Evolutionary conservation across 306 rosid species (phyloP).

Genomic region (Prunus dulcis): DNA sequence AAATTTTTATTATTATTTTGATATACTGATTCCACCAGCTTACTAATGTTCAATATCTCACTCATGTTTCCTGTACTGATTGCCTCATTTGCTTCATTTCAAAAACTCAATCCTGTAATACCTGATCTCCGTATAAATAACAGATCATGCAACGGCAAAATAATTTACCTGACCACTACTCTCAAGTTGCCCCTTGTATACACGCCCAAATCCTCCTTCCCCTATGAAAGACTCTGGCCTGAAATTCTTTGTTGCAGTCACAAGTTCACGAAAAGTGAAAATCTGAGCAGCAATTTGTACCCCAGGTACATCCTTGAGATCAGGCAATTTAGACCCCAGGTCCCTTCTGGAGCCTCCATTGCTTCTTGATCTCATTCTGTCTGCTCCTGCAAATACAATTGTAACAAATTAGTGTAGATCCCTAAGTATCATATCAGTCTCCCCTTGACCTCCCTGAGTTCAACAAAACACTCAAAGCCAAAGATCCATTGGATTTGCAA

Average conservation of each 20-base stretch:
- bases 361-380: constrained; percentile 55
- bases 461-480: background rate
- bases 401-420: constrained; percentile 25
- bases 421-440: constrained; percentile 13
- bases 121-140: background rate
- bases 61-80: background rate
- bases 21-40: background rate
- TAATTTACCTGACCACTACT: constrained; percentile 71
- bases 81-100: background rate
- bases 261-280: constrained; percentile 87
- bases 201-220: constrained; percentile 96
- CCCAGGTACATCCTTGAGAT: constrained; percentile 54
- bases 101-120: background rate
- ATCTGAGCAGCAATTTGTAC: constrained; percentile 82
- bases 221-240: constrained; percentile 79
- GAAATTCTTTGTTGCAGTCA: constrained; percentile 71
- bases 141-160: background rate
- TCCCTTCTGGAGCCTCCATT: constrained; percentile 58
- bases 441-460: background rate
- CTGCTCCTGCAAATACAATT: constrained; percentile 52
- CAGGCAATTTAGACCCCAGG: constrained; percentile 32
- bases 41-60: background rate
- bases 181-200: constrained; percentile 81
- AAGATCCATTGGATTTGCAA: background rate
- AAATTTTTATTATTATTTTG: background rate